Evolutionary conservation across 805 yeast species (phyloP).

Genomic region (Monosporozyma siamensis): DNA sequence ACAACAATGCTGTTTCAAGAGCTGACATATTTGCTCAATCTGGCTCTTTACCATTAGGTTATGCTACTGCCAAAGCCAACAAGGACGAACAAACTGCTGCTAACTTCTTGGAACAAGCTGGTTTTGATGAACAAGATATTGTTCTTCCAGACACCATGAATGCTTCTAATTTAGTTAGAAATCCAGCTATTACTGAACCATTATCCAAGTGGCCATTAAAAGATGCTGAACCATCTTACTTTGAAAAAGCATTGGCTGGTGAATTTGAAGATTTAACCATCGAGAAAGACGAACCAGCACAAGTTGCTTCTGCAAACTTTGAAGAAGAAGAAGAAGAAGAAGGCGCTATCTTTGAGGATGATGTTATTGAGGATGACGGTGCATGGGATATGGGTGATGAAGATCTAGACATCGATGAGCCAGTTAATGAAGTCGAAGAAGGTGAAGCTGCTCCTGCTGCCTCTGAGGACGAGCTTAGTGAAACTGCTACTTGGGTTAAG

Average conservation of each 20-base stretch:
- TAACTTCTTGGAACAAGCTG: constrained; percentile 61
- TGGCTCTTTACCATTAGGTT: constrained; percentile 83
- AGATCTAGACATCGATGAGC: constrained; percentile 60
- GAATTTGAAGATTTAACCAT: constrained; percentile 57
- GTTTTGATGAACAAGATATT: constrained; percentile 52
- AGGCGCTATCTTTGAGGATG: constrained; percentile 34
- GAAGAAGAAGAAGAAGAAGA: constrained; percentile 20
- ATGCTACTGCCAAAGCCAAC: constrained; percentile 80
- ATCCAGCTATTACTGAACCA: constrained; percentile 38
- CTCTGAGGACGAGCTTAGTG: constrained; percentile 38
- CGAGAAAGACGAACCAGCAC: constrained; percentile 26
- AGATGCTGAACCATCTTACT: constrained; percentile 62
- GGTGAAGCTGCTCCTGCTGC: constrained; percentile 29
- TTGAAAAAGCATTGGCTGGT: constrained; percentile 76
- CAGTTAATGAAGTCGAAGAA: constrained; percentile 34
- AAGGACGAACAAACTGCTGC: constrained; percentile 73
- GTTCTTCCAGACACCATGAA: constrained; percentile 45
- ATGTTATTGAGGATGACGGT: constrained; percentile 49
- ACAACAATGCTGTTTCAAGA: constrained; percentile 66
- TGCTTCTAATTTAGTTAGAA: constrained; percentile 30
- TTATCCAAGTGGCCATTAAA: constrained; percentile 73
- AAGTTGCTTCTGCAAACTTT: constrained; percentile 6
- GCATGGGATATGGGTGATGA: constrained; percentile 83
- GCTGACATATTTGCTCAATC: constrained; percentile 63
- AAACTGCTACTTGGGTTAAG: constrained; percentile 73